A percentile compares a stretch with the other conserved stretches of the same genome.
Evolutionary conservation across 257 asterid genomes (phyloP).

Genomic region (Scutellaria minor): DNA sequence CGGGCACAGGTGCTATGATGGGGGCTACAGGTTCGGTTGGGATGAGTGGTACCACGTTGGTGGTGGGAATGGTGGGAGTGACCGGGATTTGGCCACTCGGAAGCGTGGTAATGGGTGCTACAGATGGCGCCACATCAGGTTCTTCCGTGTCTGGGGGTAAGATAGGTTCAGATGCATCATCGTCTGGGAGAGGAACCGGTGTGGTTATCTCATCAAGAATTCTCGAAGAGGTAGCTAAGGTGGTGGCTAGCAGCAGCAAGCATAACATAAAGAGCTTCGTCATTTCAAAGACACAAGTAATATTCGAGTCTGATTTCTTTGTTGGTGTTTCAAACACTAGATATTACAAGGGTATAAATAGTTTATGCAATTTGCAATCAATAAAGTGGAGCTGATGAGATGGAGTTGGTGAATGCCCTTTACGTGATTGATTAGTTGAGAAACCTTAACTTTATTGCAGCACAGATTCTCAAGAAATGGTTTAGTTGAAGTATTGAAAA

Average conservation of each 20-base stretch:
- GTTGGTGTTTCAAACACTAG: background rate
- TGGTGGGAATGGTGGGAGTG: conserved; percentile 18
- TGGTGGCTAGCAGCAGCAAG: conserved; percentile 51
- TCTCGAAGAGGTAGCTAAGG: conserved; percentile 54
- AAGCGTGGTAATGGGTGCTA: conserved; percentile 35
- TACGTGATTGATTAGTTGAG: background rate
- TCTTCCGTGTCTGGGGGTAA: conserved; percentile 30
- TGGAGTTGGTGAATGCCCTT: conserved; percentile 38
- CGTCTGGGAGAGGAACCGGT: conserved; percentile 36
- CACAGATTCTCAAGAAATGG: conserved; percentile 6
- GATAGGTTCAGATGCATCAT: conserved; percentile 29
- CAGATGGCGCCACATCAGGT: conserved; percentile 44
- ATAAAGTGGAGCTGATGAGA: conserved; percentile 38
- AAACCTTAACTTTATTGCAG: conserved; percentile 14
- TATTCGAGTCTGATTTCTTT: conserved; percentile 2
- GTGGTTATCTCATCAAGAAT: conserved; percentile 50
- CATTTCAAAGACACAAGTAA: conserved; percentile 43
- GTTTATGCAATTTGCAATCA: background rate
- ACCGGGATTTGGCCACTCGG: conserved; percentile 54
- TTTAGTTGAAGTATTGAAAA: conserved; percentile 20
- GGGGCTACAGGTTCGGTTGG: conserved; percentile 35
- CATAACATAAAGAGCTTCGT: conserved; percentile 44
- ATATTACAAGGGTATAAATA: background rate
- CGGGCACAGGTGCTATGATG: conserved; percentile 31
- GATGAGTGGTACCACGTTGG: conserved; percentile 17